Base-by-base conservation (phyloP, 805 yeast genomes). In the Ogataea paraovalis region DNA sequence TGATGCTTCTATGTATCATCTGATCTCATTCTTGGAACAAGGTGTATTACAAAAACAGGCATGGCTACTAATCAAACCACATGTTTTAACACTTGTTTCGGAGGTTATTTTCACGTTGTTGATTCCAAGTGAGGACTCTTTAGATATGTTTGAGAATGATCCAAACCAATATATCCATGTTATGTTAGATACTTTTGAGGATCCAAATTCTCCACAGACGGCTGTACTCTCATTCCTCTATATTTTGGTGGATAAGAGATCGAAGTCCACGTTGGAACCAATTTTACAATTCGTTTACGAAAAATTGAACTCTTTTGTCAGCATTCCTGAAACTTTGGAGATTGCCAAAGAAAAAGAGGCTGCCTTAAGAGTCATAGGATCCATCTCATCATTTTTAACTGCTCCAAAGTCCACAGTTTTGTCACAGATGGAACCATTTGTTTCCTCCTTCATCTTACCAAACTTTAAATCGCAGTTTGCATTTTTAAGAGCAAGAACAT, bases 161-260 rank as follows among this genome's bases (percentile, higher is more conserved):
- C 98, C 98, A 8, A 85, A 80, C 43, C 97, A 92, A 63, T 94
- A 90, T 62, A 86, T 94, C 52, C 91, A 87, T 66, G 75, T 84
- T 55, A 80, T 80, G 39, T 73, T 89, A 57, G 89, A 83, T 62
- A 68, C 80, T 39, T 65, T 84, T 55, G 94, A 85, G 45, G 81
- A 74, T 37, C 59, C 70, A 36, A 72, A 67, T 50, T 75, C 89
- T 1, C 87, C 96, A 6, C 96, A 89, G 62, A 71, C 79, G 41
- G 95, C 96, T 1, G 92, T 96, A 2, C 71, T 85, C 45, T 78
- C 83, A 9, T 75, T 94, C 48, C 68, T 94, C 51, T 78, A 78
- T 25, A 83, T 90, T 1, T 65, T 89, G n/a, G 85, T 85, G 2
- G 78, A 79, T 39, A 85, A 85, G 60, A 75, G 91, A 49, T 76